Percentiles rank a stretch among this genome's conserved stretches.
Conservation (phyloP, 495 filamentous ascomycete genomes). For the Neurospora sp. region DNA sequence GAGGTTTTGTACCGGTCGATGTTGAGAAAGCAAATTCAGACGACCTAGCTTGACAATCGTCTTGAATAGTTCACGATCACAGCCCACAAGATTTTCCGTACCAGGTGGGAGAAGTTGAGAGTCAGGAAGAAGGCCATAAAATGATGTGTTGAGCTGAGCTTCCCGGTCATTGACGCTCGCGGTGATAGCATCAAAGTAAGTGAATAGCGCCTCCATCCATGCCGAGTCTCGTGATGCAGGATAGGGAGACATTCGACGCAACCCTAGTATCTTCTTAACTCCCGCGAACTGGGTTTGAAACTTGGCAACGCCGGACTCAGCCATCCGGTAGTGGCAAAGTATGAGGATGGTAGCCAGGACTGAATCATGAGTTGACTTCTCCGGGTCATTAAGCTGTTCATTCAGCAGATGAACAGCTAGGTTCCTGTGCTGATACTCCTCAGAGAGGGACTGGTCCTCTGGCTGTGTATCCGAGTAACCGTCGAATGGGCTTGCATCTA, state of each 20-base stretch:
- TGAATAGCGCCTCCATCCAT: conserved; percentile 95
- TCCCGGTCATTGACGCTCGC: conserved; percentile 88
- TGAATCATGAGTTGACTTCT: conserved; percentile 69
- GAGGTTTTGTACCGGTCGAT: conserved; percentile 41
- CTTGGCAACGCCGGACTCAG: conserved; percentile 81
- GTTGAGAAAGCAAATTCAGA: conserved; percentile 81
- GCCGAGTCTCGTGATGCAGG: conserved; percentile 57
- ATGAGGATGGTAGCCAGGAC: conserved; percentile 81
- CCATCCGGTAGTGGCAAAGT: conserved; percentile 86
- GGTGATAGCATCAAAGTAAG: conserved; percentile 91
- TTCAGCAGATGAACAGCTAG: conserved; percentile 77
- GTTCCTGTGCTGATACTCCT: conserved; percentile 74
- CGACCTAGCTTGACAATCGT: conserved; percentile 68
- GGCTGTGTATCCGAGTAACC: conserved; percentile 27
- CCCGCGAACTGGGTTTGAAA: conserved; percentile 92
- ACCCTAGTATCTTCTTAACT: conserved; percentile 80
- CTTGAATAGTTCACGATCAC: conserved; percentile 73
- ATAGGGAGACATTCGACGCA: conserved; percentile 57
- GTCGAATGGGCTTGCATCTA: conserved; percentile 26
- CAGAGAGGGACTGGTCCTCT: conserved; percentile 46
- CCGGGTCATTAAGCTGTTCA: conserved; percentile 64
- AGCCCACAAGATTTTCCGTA: conserved; percentile 74
- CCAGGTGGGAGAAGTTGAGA: conserved; percentile 51
- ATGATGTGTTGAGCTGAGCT: conserved; percentile 64
- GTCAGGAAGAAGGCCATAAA: conserved; percentile 54